Evolutionary conservation across 495 filamentous ascomycete species (phyloP), one percentile per base, ranked within the genome.

Genomic region (Neurospora sp.): DNA sequence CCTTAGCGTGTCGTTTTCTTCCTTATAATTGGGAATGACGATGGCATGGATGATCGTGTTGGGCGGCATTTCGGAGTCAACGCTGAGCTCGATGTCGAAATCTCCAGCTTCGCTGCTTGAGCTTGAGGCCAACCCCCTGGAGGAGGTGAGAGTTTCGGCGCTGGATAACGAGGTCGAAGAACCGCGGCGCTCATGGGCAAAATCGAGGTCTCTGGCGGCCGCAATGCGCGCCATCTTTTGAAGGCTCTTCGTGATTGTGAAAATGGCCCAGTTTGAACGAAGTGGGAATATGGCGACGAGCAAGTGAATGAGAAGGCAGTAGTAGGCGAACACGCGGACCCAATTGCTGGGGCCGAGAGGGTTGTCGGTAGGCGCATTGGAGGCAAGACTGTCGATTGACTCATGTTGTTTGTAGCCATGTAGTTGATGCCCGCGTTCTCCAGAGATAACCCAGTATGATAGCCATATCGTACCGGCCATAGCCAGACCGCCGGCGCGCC

Each of bases 1-100:
- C 74, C 87, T 82, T 71, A 92, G 79, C 0, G 87, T 90, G 70
- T 90, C 87, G 72, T 90, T 79, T 37, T 91, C 89, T 76, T 92
- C 90, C 73, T 89, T 89, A 80, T 92, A 92, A 75, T 91, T 91
- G 16, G 90, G 90, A 11, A 92, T 81, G 74, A 92, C 84, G 71
- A 92, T 90, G 3, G 89, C 89, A 72, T 91, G 88, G 16, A 91
- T 80, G 27, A 90, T 75, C 46, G 78, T 80, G 62, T 86, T 81
- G 35, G 81, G 78, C 0, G 79, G 79, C 20, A 76, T 80, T 48
- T 86, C 82, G 37, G 41, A 73, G 46, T 85, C 84, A 71, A 75
- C 75, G 42, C 77, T 81, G 70, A 82, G 75, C 44, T 86, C 85
- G 41, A 75, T 62, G 59, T 86, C 84, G 10, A 82, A 74, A 71